Conservation (phyloP, 306 rosid species). For the Dryas drummondii region DNA sequence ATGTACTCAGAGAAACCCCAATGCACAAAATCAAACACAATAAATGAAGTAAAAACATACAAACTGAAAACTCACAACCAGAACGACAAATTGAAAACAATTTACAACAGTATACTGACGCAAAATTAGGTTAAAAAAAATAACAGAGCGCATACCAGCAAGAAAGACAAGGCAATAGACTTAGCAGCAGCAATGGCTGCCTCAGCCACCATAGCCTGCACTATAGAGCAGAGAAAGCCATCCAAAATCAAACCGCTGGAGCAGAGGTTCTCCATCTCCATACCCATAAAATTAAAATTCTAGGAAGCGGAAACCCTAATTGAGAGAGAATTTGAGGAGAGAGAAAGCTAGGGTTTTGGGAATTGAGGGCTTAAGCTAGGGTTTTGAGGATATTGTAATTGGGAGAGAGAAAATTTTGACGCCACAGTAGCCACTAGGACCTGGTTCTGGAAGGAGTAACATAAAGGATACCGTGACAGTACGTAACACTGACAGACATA, state of each 20-base stretch:
- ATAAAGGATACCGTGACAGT: neutral
- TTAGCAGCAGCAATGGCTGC: slow-evolving; percentile 44
- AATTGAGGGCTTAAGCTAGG: slow-evolving; percentile 29
- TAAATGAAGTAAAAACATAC: neutral
- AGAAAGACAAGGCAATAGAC: slow-evolving; percentile 33
- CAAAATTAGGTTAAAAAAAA: neutral
- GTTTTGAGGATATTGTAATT: slow-evolving; percentile 26
- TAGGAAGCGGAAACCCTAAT: neutral
- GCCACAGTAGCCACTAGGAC: neutral
- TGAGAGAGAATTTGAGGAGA: neutral
- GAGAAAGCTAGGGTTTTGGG: slow-evolving; percentile 26
- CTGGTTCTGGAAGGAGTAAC: slow-evolving; percentile 7
- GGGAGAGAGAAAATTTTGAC: slow-evolving; percentile 1
- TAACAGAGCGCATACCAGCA: slow-evolving; percentile 36
- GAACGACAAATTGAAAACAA: neutral
- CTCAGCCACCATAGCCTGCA: slow-evolving; percentile 41
- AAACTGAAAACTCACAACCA: neutral
- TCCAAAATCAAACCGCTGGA: slow-evolving; percentile 22
- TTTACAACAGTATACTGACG: neutral
- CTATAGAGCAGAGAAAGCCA: slow-evolving; percentile 36
- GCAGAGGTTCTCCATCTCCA: slow-evolving; percentile 24
- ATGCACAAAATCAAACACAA: slow-evolving; percentile 8
- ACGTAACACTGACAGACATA: neutral
- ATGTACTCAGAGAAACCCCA: neutral
- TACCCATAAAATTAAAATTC: slow-evolving; percentile 7